Evolutionary conservation across 2,329 filamentous ascomycete genomes (phyloP).

Genomic region (Colletotrichum euphorbiae): DNA sequence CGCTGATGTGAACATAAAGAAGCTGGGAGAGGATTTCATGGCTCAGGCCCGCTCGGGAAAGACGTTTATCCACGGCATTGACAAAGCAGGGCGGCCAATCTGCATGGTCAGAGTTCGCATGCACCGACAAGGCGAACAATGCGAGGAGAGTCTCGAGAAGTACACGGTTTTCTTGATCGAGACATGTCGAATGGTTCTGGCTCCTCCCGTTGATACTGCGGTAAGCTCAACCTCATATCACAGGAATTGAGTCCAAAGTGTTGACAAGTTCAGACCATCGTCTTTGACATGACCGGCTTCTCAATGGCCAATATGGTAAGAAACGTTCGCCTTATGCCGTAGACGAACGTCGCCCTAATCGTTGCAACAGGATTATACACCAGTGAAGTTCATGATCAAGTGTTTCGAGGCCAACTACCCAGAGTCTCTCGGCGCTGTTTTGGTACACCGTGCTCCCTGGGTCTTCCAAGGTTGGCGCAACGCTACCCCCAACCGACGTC

Average conservation of each 20-base stretch:
- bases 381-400: constrained; percentile 99
- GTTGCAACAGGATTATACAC: constrained; percentile 79
- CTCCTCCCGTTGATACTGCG: constrained; percentile 87
- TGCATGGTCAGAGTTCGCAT: constrained; percentile 86
- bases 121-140: constrained; percentile 86
- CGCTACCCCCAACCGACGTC: constrained; percentile 21
- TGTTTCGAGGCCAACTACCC: constrained; percentile 99
- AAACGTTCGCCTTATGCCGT: constrained; percentile 5
- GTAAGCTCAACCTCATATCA: constrained; percentile 65
- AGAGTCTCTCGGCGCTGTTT: constrained; percentile 87
- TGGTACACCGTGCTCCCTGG: constrained; percentile 98
- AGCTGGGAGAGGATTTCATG: constrained; percentile 80
- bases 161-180: constrained; percentile 97
- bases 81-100: constrained; percentile 86
- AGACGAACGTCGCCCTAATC: constrained; percentile 40
- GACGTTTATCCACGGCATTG: constrained; percentile 88
- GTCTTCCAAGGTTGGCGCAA: constrained; percentile 82
- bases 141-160: constrained; percentile 82
- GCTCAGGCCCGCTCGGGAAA: constrained; percentile 89
- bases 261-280: constrained; percentile 72
- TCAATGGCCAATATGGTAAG: constrained; percentile 92
- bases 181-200: constrained; percentile 86
- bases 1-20: constrained; percentile 71
- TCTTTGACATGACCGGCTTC: constrained; percentile 97
- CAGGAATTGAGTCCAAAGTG: too few relatives aligned